These are phyloP conservation scores for Hortiboletus rubellus DNA, from an alignment of 1,284 basidiomycete genomes.

Conservation along the genomic window DNA sequence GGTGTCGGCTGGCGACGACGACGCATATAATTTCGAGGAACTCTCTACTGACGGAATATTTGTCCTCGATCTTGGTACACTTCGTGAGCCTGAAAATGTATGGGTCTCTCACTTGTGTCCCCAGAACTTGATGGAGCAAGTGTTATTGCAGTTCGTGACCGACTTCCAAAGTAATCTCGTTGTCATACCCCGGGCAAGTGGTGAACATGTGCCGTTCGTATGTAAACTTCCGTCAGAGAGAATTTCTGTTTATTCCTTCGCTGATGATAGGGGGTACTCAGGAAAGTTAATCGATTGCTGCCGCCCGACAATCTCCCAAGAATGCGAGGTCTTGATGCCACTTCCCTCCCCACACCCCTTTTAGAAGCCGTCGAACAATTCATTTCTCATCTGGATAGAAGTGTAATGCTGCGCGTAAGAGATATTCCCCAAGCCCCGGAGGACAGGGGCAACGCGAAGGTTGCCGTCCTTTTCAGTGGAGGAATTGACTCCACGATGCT, in stretches of 20 bases:
- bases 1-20: slow-evolving; percentile 54
- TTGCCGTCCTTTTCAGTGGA: slow-evolving; percentile 93
- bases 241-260: background rate
- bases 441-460: slow-evolving; percentile 48
- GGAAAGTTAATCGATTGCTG: slow-evolving; percentile 47
- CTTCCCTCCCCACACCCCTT: slow-evolving; percentile 48
- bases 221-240: slow-evolving; percentile 5
- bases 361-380: slow-evolving; percentile 49
- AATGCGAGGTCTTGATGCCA: slow-evolving; percentile 40
- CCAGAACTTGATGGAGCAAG: slow-evolving; percentile 5
- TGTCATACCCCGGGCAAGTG: slow-evolving; percentile 26
- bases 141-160: slow-evolving; percentile 33
- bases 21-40: slow-evolving; percentile 56
- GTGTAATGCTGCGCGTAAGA: slow-evolving; percentile 60
- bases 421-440: slow-evolving; percentile 50
- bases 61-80: slow-evolving; percentile 45
- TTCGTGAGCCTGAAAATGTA: slow-evolving; percentile 32
- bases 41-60: slow-evolving; percentile 61
- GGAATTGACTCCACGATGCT: slow-evolving; percentile 92
- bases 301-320: slow-evolving; percentile 45
- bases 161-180: slow-evolving; percentile 34
- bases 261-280: slow-evolving; percentile 43
- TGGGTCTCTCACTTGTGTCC: background rate
- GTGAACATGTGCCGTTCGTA: slow-evolving; percentile 29
- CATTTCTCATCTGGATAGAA: slow-evolving; percentile 53